Base-by-base conservation (phyloP, 768 basidiomycete genomes). In the Serendipita sp. region DNA sequence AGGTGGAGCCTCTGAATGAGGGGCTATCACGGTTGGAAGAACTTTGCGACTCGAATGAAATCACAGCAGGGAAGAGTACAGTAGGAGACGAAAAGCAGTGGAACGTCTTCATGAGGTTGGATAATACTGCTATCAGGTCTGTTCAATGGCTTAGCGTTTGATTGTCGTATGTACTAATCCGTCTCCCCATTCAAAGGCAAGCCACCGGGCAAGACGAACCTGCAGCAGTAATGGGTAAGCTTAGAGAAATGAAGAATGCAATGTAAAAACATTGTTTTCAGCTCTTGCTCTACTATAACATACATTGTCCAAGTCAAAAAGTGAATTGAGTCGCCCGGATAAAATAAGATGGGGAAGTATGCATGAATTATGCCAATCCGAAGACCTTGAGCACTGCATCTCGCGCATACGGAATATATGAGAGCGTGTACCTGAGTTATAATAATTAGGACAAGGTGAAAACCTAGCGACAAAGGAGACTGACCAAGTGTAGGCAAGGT, bases 61-160 rank as follows among this genome's bases (percentile, higher is more conserved):
- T 82, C 48, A 91, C 87, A 3, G 82, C 86, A 3, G 92, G 94
- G 42, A 74, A 85, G 70, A 86, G 88, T 13, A 96, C 92, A 0
- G 93, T 98, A 58, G 88, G 81, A 0, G 88, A 98, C 67, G 95
- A 98, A 76, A 93, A 92, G 74, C 76, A 82, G 66, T 94, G 90
- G 89, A 98, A 98, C 73, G 84, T 91, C 5, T 97, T 97, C 72
- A 92, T 96, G 90, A 81, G 92, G 17, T 74, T 92, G 11, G 73
- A 78, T 3, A 81, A 75, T 65, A 75, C 77, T 3, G 77, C 81
- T 3, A 81, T 93, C 34, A 76, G 76, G 90, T 90, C 67, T 64
- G 83, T 76, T 4, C n/a, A 34, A 44, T 43, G 13, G 31, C n/a
- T 31, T 53, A 17, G 13, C 3, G 63, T 4, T 30, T 33, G 14